Evolutionary conservation across 805 yeast genomes (phyloP).

Genomic region (Wickerhamomyces queroliae): DNA sequence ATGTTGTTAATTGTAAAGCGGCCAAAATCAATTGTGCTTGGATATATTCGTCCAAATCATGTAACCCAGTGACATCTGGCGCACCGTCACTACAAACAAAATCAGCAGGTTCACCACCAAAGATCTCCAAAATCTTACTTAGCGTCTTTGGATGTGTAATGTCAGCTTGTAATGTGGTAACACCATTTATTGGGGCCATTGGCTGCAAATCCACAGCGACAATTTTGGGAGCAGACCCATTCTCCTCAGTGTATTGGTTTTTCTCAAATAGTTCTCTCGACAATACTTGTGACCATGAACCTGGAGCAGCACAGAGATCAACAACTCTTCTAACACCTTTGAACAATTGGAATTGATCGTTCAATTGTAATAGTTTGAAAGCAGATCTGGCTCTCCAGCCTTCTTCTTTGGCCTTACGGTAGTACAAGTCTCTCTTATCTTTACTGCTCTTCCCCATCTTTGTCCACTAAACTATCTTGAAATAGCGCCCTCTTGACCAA

Average conservation of each 20-base stretch:
- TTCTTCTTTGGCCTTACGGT: constrained; percentile 92
- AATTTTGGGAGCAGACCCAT: constrained; percentile 49
- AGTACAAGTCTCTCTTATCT: constrained; percentile 89
- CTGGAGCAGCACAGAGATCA: constrained; percentile 97
- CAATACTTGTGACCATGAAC: constrained; percentile 96
- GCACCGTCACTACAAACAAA: constrained; percentile 98
- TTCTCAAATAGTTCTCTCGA: constrained; percentile 57
- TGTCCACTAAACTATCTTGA: no score
- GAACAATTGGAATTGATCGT: constrained; percentile 82
- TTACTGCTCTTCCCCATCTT: constrained; percentile 93
- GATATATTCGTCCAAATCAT: constrained; percentile 93
- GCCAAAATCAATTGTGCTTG: constrained; percentile 92
- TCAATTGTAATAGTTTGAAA: constrained; percentile 82
- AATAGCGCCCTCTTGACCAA: no score
- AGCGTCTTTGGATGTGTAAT: constrained; percentile 94
- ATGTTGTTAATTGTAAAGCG: constrained; percentile 88
- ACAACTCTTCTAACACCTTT: constrained; percentile 76
- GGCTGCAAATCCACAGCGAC: constrained; percentile 97
- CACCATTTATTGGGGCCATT: constrained; percentile 93
- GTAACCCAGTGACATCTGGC: constrained; percentile 97
- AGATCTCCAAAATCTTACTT: constrained; percentile 64
- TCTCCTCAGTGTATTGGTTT: constrained; percentile 23
- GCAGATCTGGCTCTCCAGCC: constrained; percentile 99
- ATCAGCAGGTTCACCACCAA: constrained; percentile 92
- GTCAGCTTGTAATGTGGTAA: constrained; percentile 89